Percentiles rank a stretch among this genome's conserved stretches.
phyloP scores from a whole-genome alignment of 176 grass and related monocot genomes.

The Aegilops speltoides region DNA sequence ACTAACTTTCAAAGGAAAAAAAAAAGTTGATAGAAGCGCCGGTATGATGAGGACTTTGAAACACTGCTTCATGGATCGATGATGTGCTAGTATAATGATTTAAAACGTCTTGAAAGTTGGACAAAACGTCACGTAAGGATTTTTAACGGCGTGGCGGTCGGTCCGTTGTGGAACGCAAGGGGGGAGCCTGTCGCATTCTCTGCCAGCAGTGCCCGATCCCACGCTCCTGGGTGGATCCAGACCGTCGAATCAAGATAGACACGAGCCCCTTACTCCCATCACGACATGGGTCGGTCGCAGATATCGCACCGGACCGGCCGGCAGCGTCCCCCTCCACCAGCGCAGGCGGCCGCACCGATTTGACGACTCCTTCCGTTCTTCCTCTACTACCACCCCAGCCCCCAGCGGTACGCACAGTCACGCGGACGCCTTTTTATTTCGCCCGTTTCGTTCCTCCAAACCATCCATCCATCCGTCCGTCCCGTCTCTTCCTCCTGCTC shows the following conservation, averaged over 20 bases:
- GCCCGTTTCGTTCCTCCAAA: conserved; percentile 14
- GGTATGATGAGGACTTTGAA: too few relatives aligned
- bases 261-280: background rate
- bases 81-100: too few relatives aligned
- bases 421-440: background rate
- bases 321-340: background rate
- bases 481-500: background rate
- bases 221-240: background rate
- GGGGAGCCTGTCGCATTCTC: background rate
- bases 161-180: background rate
- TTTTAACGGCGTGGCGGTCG: background rate
- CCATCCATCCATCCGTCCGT: background rate
- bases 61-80: too few relatives aligned
- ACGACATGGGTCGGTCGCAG: background rate
- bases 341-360: too few relatives aligned
- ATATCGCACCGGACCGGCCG: background rate
- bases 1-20: too few relatives aligned
- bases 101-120: too few relatives aligned
- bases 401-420: background rate
- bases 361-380: too few relatives aligned
- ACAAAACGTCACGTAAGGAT: too few relatives aligned
- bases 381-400: background rate
- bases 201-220: background rate
- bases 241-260: background rate
- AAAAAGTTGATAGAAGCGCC: too few relatives aligned